Evolutionary conservation across 192 early-diverging fungal genomes (phyloP), one percentile per base, ranked within the genome.

Genomic region (Chytriomyces hyalinus): DNA sequence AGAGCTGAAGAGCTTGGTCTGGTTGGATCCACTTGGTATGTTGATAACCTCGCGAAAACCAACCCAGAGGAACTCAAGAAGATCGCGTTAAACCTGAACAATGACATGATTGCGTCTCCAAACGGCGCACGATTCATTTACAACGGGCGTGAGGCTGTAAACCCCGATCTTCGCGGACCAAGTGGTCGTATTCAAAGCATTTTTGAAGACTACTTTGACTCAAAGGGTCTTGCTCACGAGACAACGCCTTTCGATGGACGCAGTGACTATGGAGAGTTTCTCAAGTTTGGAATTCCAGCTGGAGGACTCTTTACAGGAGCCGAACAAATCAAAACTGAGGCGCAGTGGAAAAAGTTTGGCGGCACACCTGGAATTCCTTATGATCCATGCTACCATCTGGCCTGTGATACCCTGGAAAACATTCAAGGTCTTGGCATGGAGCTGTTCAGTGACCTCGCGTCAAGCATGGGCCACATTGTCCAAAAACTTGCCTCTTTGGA

Each of bases 301-400:
- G 80, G 80, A n/a, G 78, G 78, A 51, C 64, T 81, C 11, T 80
- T 80, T 61, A 74, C 77, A 46, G 80, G 80, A 46, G 67, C 67
- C 28, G 65, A 70, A 48, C 59, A 53, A 10, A 51, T 82, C 72
- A 84, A 84, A 77, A 82, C 78, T 53, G 50, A 49, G 8, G 80
- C 69, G 51, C 62, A 85, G 61, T 53, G 46, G 22, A 26, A 48
- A 49, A 51, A 61, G 47, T 85, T 76, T 75, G 84, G 84, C n/a
- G 82, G 84, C 5, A 74, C 65, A 36, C 36, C 78, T 9, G 84
- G 84, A 7, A 64, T 82, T 67, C 62, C 80, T n/a, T 67, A 75
- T 26, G 82, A 85, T 65, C 80, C 80, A 15, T 84, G 82, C 76
- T 85, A 85, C 72, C 84, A 85, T 67, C 57, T 77, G 68, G 46